phyloP scores from a whole-genome alignment of 2,329 filamentous ascomycete species.

The Bipolaris oryzae region DNA sequence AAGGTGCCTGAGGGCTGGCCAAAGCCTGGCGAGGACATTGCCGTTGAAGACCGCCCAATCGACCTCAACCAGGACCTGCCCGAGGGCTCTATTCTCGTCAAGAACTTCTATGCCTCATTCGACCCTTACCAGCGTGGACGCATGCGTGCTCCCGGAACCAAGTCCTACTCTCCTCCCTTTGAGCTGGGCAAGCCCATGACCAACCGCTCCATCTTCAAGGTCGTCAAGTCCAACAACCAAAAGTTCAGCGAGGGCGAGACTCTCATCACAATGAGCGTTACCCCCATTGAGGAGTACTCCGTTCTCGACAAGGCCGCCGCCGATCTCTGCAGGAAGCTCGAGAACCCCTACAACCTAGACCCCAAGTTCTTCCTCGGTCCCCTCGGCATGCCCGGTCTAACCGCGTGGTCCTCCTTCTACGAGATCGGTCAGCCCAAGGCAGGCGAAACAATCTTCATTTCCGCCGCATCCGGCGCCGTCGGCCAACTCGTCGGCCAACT shows the following conservation, averaged over 20 bases:
- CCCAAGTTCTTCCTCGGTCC: constrained; percentile 73
- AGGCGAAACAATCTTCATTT: constrained; percentile 82
- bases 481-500: constrained; percentile 84
- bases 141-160: constrained; percentile 69
- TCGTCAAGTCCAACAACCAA: constrained; percentile 70
- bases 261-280: constrained; percentile 56
- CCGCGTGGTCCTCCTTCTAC: constrained; percentile 75
- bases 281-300: constrained; percentile 74
- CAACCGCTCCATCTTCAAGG: constrained; percentile 68
- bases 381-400: constrained; percentile 79
- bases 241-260: constrained; percentile 72
- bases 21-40: constrained; percentile 72
- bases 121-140: constrained; percentile 85
- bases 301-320: constrained; percentile 58
- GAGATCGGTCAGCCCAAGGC: constrained; percentile 76
- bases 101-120: constrained; percentile 76
- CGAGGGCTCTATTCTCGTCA: constrained; percentile 69
- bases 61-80: constrained; percentile 66
- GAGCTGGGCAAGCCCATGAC: constrained; percentile 66
- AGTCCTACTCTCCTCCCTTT: constrained; percentile 73
- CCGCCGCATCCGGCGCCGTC: constrained; percentile 79
- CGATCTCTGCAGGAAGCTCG: constrained; percentile 59
- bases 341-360: constrained; percentile 73
- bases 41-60: constrained; percentile 70
- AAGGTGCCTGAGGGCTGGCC: constrained; percentile 69